phyloP scores from a whole-genome alignment of 2,329 filamentous ascomycete genomes.

The Alternaria solani region DNA sequence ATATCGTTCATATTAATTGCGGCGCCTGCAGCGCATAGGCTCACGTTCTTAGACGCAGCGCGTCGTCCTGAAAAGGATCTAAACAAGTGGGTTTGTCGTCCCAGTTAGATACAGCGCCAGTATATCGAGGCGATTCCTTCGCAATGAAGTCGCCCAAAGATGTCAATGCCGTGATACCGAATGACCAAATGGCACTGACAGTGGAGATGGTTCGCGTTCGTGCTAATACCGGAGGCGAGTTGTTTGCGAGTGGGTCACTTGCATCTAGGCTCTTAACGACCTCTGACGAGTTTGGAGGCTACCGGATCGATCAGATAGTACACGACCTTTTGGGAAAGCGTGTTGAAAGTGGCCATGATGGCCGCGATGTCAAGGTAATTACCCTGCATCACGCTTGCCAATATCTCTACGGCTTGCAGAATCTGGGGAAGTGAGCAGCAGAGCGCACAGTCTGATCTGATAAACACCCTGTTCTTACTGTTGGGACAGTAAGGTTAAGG shows the following conservation, averaged over 20 bases:
- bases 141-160: conserved; percentile 1
- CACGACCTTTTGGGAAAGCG: not conserved
- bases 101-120: not conserved
- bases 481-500: conserved; percentile 4
- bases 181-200: not conserved
- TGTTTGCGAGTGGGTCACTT: not conserved
- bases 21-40: conserved; percentile 12
- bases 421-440: conserved; percentile 13
- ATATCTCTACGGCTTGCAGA: not conserved
- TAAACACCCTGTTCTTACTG: not conserved
- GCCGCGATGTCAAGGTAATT: not conserved
- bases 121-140: not conserved
- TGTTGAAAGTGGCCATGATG: conserved; percentile 5
- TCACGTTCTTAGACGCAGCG: not conserved
- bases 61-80: not conserved
- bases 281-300: not conserved
- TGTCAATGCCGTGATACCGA: not conserved
- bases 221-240: conserved; percentile 2
- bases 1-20: not conserved
- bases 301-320: not conserved
- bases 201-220: not conserved
- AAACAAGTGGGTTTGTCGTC: conserved; percentile 2
- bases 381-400: conserved; percentile 1
- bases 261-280: conserved; percentile 1
- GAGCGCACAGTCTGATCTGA: not conserved